Evolutionary conservation across 352 stramenopile genomes (phyloP).

Genomic region (Peronospora belbahrii): DNA sequence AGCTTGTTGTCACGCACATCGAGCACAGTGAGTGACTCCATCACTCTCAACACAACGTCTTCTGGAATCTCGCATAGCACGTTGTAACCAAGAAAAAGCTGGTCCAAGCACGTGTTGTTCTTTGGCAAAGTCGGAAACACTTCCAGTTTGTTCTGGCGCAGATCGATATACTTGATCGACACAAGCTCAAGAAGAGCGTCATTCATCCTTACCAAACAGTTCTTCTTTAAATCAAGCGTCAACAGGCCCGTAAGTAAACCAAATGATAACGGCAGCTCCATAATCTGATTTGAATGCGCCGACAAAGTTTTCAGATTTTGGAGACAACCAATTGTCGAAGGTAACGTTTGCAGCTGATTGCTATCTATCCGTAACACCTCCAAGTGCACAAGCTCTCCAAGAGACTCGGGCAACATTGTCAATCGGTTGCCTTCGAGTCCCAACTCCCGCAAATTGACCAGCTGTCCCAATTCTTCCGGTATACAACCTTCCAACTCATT

Average conservation of each 20-base stretch:
- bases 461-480: constrained; percentile 34
- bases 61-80: constrained; percentile 39
- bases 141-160: constrained; percentile 64
- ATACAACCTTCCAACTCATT: constrained; percentile 50
- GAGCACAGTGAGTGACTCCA: constrained; percentile 62
- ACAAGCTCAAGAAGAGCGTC: constrained; percentile 27
- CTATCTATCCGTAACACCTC: constrained; percentile 58
- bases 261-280: constrained; percentile 43
- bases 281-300: constrained; percentile 56
- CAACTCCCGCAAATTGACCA: constrained; percentile 57
- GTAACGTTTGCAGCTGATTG: constrained; percentile 46
- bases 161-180: constrained; percentile 52
- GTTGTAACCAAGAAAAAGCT: constrained; percentile 77
- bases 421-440: constrained; percentile 63
- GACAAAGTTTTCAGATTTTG: constrained; percentile 46
- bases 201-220: constrained; percentile 33
- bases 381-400: constrained; percentile 35
- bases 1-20: constrained; percentile 81
- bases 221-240: constrained; percentile 73
- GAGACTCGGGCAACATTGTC: constrained; percentile 39
- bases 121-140: constrained; percentile 50
- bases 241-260: constrained; percentile 32
- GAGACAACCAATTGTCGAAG: constrained; percentile 42
- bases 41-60: constrained; percentile 36
- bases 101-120: constrained; percentile 39